Conservation (phyloP, 306 rosid genomes). For the Casuarina glauca region DNA sequence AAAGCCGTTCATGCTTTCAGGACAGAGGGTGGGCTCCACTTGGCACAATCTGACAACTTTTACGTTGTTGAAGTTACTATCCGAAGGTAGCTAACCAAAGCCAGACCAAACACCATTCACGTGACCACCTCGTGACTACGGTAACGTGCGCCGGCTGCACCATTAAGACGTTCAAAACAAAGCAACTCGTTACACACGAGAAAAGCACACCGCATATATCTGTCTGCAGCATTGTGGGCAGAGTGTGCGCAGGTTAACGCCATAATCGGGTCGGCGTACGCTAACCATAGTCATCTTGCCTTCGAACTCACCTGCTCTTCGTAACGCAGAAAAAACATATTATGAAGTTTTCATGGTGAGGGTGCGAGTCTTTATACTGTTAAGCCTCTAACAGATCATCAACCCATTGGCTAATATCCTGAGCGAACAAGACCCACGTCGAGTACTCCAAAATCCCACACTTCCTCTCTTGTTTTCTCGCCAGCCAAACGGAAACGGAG, state of each 20-base stretch:
- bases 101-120: not conserved
- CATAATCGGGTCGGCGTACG: not conserved
- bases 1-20: not conserved
- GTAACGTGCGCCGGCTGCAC: not conserved
- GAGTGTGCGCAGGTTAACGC: conserved; percentile 3
- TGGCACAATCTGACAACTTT: conserved; percentile 1
- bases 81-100: not conserved
- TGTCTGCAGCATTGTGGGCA: not conserved
- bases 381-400: conserved; percentile 33
- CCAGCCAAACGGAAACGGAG: conserved; percentile 19
- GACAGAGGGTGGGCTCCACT: not conserved
- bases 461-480: conserved; percentile 13
- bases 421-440: conserved; percentile 47
- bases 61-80: not conserved
- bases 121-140: not conserved
- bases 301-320: conserved; percentile 9
- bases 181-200: conserved; percentile 6
- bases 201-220: not conserved
- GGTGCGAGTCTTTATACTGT: not conserved
- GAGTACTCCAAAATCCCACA: conserved; percentile 37
- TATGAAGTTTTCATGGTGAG: conserved; percentile 13
- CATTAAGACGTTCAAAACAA: not conserved
- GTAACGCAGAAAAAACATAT: not conserved
- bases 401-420: conserved; percentile 33
- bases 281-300: not conserved